Percentiles rank a stretch among this genome's conserved stretches.
Conservation (phyloP, 1,139 yeast genomes). For the Sugiyamaella paludigena region DNA sequence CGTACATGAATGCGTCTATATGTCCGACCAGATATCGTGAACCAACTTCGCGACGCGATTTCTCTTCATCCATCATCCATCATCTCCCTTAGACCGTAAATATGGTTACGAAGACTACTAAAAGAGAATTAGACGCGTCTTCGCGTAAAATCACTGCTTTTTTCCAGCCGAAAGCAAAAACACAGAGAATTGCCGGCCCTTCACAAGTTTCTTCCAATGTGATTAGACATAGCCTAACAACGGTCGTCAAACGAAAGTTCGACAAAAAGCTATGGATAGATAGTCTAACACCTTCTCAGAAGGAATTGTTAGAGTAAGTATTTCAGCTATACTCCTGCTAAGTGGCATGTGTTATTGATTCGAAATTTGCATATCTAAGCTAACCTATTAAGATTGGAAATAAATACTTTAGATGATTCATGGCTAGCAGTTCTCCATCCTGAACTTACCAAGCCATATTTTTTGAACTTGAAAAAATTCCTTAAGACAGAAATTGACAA, state of each 20-base stretch:
- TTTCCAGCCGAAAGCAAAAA: constrained; percentile 24
- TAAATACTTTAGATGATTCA: constrained; percentile 62
- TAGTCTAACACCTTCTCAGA: constrained; percentile 52
- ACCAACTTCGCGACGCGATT: too few relatives aligned
- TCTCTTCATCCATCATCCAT: too few relatives aligned
- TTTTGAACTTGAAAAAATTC: constrained; percentile 66
- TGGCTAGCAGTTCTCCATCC: constrained; percentile 72
- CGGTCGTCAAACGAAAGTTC: constrained; percentile 31
- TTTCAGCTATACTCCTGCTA: not conserved
- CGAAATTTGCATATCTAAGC: not conserved
- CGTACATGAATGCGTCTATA: too few relatives aligned
- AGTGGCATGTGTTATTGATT: not conserved
- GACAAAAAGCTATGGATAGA: constrained; percentile 55
- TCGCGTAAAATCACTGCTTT: constrained; percentile 23
- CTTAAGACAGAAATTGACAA: constrained; percentile 40
- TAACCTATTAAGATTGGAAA: constrained; percentile 50
- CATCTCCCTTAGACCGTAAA: not conserved
- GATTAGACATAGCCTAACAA: not conserved
- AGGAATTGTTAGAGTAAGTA: constrained; percentile 47
- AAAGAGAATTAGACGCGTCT: constrained; percentile 20
- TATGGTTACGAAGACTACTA: constrained; percentile 12
- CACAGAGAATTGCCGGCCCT: constrained; percentile 7
- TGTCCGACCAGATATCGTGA: too few relatives aligned
- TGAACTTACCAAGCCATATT: constrained; percentile 84
- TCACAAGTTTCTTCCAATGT: not conserved